phyloP scores from a whole-genome alignment of 2,329 filamentous ascomycete species.

The Torrubiellomyces zombiae region DNA sequence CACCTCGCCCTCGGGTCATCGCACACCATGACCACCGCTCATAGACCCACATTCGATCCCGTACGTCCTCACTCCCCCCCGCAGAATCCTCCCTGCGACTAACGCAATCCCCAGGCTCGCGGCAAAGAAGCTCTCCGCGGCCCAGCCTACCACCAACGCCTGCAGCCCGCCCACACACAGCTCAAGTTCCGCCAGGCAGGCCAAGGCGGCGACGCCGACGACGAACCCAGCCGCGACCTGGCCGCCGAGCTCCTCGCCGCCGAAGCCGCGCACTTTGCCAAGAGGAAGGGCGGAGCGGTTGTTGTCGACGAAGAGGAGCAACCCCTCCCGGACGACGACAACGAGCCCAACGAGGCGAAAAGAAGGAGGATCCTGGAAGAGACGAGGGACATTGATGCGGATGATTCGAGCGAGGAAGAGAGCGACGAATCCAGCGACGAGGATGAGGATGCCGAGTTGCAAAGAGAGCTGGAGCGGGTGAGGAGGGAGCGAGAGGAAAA shows the following conservation, averaged over 20 bases:
- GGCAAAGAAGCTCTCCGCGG: constrained; percentile 92
- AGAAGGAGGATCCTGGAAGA: constrained; percentile 76
- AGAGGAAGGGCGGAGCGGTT: constrained; percentile 45
- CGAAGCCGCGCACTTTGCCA: constrained; percentile 75
- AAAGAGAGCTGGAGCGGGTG: constrained; percentile 88
- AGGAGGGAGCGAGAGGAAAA: constrained; percentile 49
- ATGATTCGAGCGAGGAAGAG: constrained; percentile 42
- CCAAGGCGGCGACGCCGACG: constrained; percentile 64
- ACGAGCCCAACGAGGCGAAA: constrained; percentile 65
- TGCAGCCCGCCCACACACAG: constrained; percentile 82
- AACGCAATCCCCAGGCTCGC: constrained; percentile 42
- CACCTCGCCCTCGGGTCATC: constrained; percentile 1
- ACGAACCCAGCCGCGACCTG: constrained; percentile 60
- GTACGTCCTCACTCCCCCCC: constrained; percentile 29
- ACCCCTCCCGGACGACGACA: constrained; percentile 27
- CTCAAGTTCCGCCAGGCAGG: constrained; percentile 79
- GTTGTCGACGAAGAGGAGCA: constrained; percentile 33
- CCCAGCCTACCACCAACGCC: constrained; percentile 87
- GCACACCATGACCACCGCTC: constrained; percentile 43
- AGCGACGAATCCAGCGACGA: constrained; percentile 36
- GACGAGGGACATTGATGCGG: constrained; percentile 71
- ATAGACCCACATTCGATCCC: constrained; percentile 91
- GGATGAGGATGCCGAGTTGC: constrained; percentile 54
- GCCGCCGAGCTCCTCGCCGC: constrained; percentile 79
- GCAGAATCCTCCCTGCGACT: constrained; percentile 6